Base-by-base conservation (phyloP, 169 alveolate genomes). In the Hammondia hammondi region DNA sequence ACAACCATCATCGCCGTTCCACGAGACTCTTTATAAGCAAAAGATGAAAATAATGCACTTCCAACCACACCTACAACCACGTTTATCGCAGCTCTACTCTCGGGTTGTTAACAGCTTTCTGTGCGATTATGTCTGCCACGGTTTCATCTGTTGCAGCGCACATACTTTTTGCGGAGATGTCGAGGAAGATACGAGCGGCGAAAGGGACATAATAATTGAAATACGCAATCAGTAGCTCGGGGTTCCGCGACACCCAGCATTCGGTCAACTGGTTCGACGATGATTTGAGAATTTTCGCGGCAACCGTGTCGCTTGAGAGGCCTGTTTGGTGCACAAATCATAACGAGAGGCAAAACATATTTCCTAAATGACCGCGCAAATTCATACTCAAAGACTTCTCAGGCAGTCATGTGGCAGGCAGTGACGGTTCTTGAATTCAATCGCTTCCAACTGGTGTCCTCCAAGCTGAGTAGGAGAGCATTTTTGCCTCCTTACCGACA, bases 71-170 rank as follows among this genome's bases (percentile, higher is more conserved):
- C 43, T 39, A 39, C 43, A 39, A 39, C 71, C 19, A 24, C 4
- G 19, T 45, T 82, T 52, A 82, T 82, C 90, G 90, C 21, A 82
- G 90, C 35, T 82, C 90, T 77, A 5, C 87, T 37, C 32, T 77
- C 56, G 87, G 56, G 3, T 77, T 77, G 87, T 39, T 77, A 32
- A 32, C 21, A 19, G 56, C 87, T 46, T 77, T 77, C 21, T 77
- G 43, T 29, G 87, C 87, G 29, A 77, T 19, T 43, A 82, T 43
- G 39, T 82, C 90, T 35, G 71, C 32, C 9, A 82, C 70, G 0
- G 90, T 82, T 48, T 82, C 90, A 43, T 82, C 90, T 43, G 90
- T 82, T 39, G 90, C 90, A 48, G 90, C 90, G 70, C 90, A 82
- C 90, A 82, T 82, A 71, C 90, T 82, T 48, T 45, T 82, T n/a